Percentiles rank a stretch among this genome's conserved stretches.
phyloP scores from a whole-genome alignment of 176 grass and related monocot species.

The Alopecurus myosuroides region DNA sequence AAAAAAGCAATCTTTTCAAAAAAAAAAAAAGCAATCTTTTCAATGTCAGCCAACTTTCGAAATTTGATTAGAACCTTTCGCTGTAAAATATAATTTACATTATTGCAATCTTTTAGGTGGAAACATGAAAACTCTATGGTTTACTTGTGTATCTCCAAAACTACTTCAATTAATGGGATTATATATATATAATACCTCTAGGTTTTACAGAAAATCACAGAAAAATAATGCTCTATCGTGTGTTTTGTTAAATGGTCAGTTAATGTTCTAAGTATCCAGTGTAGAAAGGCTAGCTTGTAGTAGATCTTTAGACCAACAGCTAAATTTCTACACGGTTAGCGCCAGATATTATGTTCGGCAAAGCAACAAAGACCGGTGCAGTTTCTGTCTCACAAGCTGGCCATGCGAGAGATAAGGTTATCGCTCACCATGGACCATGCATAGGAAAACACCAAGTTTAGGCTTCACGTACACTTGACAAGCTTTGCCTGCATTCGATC shows the following conservation, averaged over 20 bases:
- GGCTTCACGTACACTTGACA: not conserved
- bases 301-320: not conserved
- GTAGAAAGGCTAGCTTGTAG: not conserved
- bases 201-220: not conserved
- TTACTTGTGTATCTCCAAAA: not conserved
- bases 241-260: not conserved
- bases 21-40: no score
- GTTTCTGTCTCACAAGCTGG: not conserved
- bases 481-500: not conserved
- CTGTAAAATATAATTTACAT: not conserved
- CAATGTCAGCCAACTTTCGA: not conserved
- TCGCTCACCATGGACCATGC: not conserved
- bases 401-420: not conserved
- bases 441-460: not conserved
- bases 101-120: not conserved
- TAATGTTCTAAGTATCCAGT: not conserved
- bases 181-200: not conserved
- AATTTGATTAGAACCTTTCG: not conserved
- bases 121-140: not conserved
- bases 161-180: not conserved
- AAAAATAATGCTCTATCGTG: not conserved
- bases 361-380: not conserved
- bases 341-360: not conserved
- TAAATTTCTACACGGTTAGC: not conserved
- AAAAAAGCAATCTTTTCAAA: no score